Evolutionary conservation across 257 asterid species (phyloP).

Genomic region (Datura wrightii): DNA sequence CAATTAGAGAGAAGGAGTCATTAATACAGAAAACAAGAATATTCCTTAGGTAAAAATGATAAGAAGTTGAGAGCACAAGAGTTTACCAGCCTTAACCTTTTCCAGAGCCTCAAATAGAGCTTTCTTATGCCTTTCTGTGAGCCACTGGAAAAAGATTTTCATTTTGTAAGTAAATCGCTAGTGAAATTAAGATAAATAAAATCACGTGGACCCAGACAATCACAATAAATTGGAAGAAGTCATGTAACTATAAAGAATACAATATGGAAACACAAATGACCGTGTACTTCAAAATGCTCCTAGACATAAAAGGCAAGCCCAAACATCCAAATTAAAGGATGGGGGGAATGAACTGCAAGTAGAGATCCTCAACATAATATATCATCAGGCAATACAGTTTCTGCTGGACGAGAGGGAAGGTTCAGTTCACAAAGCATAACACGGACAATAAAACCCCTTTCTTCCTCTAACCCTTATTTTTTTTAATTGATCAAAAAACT

Average conservation of each 20-base stretch:
- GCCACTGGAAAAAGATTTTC: conserved; percentile 55
- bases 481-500: neutral
- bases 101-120: conserved; percentile 88
- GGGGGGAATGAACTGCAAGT: neutral
- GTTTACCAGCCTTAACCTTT: conserved; percentile 84
- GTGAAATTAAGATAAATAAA: conserved; percentile 8
- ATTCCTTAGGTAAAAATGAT: neutral
- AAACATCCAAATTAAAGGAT: conserved; percentile 6
- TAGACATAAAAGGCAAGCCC: neutral
- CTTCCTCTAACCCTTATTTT: neutral
- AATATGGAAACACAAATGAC: neutral
- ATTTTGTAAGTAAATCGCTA: neutral
- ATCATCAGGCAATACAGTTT: neutral
- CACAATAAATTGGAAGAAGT: neutral
- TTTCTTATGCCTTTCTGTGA: conserved; percentile 79
- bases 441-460: neutral
- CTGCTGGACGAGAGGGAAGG: neutral
- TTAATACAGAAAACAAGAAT: neutral
- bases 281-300: neutral
- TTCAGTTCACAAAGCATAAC: neutral
- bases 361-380: conserved; percentile 6
- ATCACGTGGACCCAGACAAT: neutral
- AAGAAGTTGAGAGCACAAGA: neutral
- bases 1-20: conserved; percentile 31
- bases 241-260: neutral